phyloP scores from a whole-genome alignment of 768 basidiomycete species.

The Wakefieldia striispora region DNA sequence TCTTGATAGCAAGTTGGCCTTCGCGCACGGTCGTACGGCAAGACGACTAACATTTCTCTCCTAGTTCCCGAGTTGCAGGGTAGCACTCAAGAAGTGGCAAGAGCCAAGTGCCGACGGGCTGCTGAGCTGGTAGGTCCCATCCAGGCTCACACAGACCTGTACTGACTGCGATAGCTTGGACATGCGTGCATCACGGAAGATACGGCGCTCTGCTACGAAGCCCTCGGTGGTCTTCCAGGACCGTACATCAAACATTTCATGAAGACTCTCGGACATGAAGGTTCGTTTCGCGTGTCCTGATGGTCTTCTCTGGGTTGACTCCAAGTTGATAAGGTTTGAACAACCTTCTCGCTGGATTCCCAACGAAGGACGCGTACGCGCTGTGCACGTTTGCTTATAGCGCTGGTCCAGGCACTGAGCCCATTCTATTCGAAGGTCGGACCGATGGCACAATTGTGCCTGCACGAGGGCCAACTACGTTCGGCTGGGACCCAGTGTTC shows the following conservation, averaged over 20 bases:
- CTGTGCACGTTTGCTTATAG: conserved; percentile 97
- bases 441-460: conserved; percentile 91
- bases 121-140: conserved; percentile 64
- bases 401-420: conserved; percentile 74
- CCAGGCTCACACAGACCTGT: not conserved
- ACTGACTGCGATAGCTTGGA: conserved; percentile 35
- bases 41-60: not conserved
- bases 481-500: conserved; percentile 93
- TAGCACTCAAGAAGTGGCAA: conserved; percentile 85
- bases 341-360: conserved; percentile 73
- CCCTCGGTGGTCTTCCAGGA: conserved; percentile 88
- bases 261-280: conserved; percentile 78
- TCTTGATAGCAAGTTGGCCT: conserved; percentile 66
- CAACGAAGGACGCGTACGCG: conserved; percentile 77
- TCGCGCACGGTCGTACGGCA: not conserved
- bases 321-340: conserved; percentile 64
- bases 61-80: conserved; percentile 94
- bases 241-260: conserved; percentile 98
- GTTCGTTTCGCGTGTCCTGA: conserved; percentile 34
- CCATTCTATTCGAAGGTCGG: conserved; percentile 80
- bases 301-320: not conserved
- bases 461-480: conserved; percentile 70
- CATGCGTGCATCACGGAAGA: conserved; percentile 81
- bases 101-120: conserved; percentile 81
- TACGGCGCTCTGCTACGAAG: conserved; percentile 89